A percentile compares a stretch with the other conserved stretches of the same genome.
Conservation (phyloP, 352 stramenopile species). For the Pythium sukuiense region DNA sequence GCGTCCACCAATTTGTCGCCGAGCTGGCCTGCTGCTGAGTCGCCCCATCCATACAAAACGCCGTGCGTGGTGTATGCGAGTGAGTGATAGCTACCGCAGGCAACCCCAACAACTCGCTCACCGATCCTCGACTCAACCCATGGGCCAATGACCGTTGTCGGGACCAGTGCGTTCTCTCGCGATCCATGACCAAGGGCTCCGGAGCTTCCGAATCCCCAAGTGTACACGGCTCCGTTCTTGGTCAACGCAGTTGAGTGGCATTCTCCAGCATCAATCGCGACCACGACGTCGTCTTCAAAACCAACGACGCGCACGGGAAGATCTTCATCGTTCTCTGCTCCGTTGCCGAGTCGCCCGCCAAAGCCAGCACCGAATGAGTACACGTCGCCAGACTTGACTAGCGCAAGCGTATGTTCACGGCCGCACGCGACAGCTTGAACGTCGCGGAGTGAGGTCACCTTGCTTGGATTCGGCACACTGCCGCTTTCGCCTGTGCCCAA, state of each 20-base stretch:
- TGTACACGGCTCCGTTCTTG: conserved; percentile 69
- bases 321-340: conserved; percentile 59
- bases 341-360: conserved; percentile 72
- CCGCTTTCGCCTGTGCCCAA: conserved; percentile 78
- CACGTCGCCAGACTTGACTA: conserved; percentile 53
- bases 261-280: conserved; percentile 67
- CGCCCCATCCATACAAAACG: conserved; percentile 74
- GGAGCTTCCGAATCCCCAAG: conserved; percentile 85
- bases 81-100: conserved; percentile 80
- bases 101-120: conserved; percentile 36
- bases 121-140: conserved; percentile 26
- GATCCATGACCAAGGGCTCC: conserved; percentile 69
- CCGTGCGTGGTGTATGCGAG: conserved; percentile 51
- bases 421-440: conserved; percentile 68
- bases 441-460: conserved; percentile 50
- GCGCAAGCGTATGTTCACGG: conserved; percentile 74
- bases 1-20: conserved; percentile 45
- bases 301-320: conserved; percentile 40
- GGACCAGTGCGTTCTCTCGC: conserved; percentile 55
- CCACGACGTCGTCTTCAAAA: conserved; percentile 41
- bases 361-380: conserved; percentile 81
- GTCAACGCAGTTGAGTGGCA: conserved; percentile 78
- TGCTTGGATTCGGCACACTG: conserved; percentile 54
- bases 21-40: conserved; percentile 71
- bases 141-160: conserved; percentile 38